These are phyloP conservation scores for Skeletonema menzelii DNA, from an alignment of 108 stramenopile species.

Conservation along the genomic window DNA sequence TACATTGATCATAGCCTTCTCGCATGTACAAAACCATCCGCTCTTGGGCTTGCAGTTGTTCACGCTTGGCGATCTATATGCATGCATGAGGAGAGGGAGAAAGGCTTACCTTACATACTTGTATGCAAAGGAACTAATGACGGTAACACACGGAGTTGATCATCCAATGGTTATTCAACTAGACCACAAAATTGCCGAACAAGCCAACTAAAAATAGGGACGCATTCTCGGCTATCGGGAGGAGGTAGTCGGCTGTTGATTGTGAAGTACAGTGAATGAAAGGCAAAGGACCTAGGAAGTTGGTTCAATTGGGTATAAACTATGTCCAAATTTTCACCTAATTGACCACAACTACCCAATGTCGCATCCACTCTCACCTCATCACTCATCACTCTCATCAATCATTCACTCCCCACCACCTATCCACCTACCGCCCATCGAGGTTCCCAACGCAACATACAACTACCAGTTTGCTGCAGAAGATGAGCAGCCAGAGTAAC, in stretches of 20 bases:
- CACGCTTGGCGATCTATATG: constrained; percentile 63
- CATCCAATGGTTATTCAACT: constrained; percentile 11
- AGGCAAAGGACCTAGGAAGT: too few relatives aligned
- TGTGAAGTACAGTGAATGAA: too few relatives aligned
- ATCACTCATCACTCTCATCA: too few relatives aligned
- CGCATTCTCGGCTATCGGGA: too few relatives aligned
- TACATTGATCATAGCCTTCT: constrained; percentile 38
- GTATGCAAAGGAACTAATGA: constrained; percentile 29
- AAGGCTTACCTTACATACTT: constrained; percentile 23
- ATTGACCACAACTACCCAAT: too few relatives aligned
- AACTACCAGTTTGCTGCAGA: too few relatives aligned
- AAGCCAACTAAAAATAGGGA: background rate
- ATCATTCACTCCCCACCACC: too few relatives aligned
- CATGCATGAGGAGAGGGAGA: background rate
- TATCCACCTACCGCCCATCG: too few relatives aligned
- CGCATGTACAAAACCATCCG: constrained; percentile 50
- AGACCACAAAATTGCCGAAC: background rate
- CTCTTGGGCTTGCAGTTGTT: constrained; percentile 64
- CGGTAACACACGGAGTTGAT: constrained; percentile 20
- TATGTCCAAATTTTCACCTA: constrained; percentile 7
- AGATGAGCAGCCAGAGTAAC: background rate
- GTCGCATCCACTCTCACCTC: too few relatives aligned
- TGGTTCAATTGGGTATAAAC: too few relatives aligned
- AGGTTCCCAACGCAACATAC: too few relatives aligned
- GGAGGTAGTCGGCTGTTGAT: too few relatives aligned